phyloP scores from a whole-genome alignment of 495 filamentous ascomycete species.

The Podospora pseudopauciseta region DNA sequence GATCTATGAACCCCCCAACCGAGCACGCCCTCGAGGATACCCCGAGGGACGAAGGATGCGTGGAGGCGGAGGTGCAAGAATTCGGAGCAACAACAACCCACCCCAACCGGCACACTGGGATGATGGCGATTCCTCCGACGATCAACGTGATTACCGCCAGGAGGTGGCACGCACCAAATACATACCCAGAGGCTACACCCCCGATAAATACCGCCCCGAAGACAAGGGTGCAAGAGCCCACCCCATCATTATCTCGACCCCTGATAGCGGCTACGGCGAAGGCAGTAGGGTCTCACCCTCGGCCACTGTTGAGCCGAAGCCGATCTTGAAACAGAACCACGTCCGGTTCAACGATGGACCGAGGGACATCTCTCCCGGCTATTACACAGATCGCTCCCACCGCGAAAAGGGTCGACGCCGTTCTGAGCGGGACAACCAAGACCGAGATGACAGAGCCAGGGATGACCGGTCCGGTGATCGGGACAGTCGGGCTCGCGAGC shows the following conservation, averaged over 20 bases:
- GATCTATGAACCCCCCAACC: not conserved
- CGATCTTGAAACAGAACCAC: slow-evolving; percentile 48
- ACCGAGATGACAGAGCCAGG: not conserved
- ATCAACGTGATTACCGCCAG: slow-evolving; percentile 20
- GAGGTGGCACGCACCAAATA: slow-evolving; percentile 5
- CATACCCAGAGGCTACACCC: slow-evolving; percentile 12
- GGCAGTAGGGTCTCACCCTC: slow-evolving; percentile 30
- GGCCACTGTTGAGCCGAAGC: slow-evolving; percentile 42
- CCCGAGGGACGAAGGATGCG: not conserved
- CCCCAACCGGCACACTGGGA: slow-evolving; percentile 22
- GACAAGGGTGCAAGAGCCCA: slow-evolving; percentile 29
- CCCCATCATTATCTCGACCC: slow-evolving; percentile 44
- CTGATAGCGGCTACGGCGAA: slow-evolving; percentile 31
- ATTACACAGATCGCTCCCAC: slow-evolving; percentile 20
- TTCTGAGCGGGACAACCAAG: not conserved
- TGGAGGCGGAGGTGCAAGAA: not conserved
- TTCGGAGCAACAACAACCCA: slow-evolving; percentile 16
- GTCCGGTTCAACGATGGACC: slow-evolving; percentile 46
- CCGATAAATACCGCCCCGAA: slow-evolving; percentile 17
- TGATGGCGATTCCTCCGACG: slow-evolving; percentile 28
- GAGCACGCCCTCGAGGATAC: not conserved
- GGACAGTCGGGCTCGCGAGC: not conserved
- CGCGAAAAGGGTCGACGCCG: slow-evolving; percentile 2
- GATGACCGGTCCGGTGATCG: not conserved
- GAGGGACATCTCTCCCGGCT: slow-evolving; percentile 30